Percentiles rank a stretch among this genome's conserved stretches.
Evolutionary conservation across 2,329 filamentous ascomycete species (phyloP).

Genomic region (Epichloe typhina): DNA sequence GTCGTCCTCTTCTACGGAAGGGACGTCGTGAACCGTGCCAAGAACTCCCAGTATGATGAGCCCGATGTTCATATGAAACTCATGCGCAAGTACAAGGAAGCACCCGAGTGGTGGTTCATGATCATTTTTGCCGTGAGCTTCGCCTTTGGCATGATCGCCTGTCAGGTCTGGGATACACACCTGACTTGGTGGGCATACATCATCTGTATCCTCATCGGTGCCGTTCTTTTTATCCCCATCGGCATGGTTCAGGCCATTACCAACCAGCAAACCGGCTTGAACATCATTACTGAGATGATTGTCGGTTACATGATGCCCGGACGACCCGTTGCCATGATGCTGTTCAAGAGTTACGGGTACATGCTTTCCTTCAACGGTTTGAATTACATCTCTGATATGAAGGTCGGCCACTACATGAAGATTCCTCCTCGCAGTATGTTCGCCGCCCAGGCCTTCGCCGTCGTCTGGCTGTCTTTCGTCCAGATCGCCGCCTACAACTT

Average conservation of each 20-base stretch:
- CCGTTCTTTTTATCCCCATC: slow-evolving; percentile 28
- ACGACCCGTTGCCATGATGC: slow-evolving; percentile 35
- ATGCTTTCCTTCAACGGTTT: slow-evolving; percentile 33
- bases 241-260: slow-evolving; percentile 35
- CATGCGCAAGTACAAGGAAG: slow-evolving; percentile 42
- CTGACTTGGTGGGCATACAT: slow-evolving; percentile 31
- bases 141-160: slow-evolving; percentile 29
- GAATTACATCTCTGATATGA: slow-evolving; percentile 35
- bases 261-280: slow-evolving; percentile 33
- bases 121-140: slow-evolving; percentile 33
- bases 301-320: slow-evolving; percentile 35
- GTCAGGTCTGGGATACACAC: slow-evolving; percentile 25
- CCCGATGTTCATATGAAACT: slow-evolving; percentile 39
- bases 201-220: slow-evolving; percentile 25
- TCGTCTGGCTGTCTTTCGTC: slow-evolving; percentile 26
- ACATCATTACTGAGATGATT: slow-evolving; percentile 35
- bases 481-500: slow-evolving; percentile 27
- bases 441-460: slow-evolving; percentile 28
- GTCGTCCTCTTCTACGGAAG: slow-evolving; percentile 37
- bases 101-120: slow-evolving; percentile 45
- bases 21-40: slow-evolving; percentile 27
- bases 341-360: slow-evolving; percentile 35
- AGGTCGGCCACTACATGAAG: slow-evolving; percentile 41
- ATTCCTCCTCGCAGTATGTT: slow-evolving; percentile 38
- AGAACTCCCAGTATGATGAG: slow-evolving; percentile 24